These are phyloP conservation scores for Centaurea solstitialis DNA, from an alignment of 129 eudicot genomes.

Conservation along the genomic window DNA sequence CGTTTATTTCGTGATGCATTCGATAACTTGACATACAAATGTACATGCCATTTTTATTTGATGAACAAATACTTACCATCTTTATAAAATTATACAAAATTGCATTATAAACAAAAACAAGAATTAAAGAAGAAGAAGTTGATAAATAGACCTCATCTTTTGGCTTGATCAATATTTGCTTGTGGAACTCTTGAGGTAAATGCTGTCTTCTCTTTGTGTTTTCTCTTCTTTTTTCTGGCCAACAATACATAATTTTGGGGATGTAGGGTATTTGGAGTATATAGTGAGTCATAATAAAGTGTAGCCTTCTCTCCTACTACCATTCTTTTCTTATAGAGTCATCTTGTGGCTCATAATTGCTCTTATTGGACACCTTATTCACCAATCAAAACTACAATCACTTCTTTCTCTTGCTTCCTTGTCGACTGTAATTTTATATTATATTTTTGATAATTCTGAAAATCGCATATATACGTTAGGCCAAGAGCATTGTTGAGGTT, in stretches of 20 bases:
- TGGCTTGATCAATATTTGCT: neutral
- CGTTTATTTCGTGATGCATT: no score
- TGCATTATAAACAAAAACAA: neutral
- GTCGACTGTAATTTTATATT: neutral
- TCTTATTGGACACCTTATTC: neutral
- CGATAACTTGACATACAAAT: no score
- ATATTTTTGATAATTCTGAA: no score
- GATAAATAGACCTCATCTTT: neutral
- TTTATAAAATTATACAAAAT: neutral
- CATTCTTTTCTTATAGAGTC: neutral
- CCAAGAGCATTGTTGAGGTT: no score
- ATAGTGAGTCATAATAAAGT: no score
- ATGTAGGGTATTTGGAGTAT: neutral
- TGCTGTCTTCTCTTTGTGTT: neutral
- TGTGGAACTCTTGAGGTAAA: neutral
- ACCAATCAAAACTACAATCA: neutral
- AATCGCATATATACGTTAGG: no score
- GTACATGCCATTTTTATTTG: no score
- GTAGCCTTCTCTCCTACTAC: neutral
- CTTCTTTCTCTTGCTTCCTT: neutral
- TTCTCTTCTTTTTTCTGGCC: neutral
- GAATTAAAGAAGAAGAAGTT: neutral
- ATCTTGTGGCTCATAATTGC: neutral
- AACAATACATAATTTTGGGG: neutral
- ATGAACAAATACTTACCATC: neutral